These are phyloP conservation scores for Rhodocollybia butyracea DNA, from an alignment of 768 basidiomycete genomes.

Conservation along the genomic window DNA sequence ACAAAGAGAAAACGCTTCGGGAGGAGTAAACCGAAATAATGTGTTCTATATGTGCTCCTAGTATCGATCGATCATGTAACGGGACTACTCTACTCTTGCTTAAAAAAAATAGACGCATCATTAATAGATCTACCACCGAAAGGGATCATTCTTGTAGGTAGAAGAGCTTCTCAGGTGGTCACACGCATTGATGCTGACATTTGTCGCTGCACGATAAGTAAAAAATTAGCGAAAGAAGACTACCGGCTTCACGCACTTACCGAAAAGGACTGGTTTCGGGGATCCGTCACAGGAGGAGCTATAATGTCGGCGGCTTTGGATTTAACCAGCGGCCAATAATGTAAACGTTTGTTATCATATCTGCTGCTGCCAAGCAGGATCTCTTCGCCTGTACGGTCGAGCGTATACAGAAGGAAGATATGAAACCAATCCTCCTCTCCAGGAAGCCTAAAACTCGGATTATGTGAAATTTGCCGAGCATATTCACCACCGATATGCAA, in stretches of 20 bases:
- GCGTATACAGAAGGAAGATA: not conserved
- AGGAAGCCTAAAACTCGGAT: not conserved
- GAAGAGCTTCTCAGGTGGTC: no score
- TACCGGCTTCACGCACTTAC: no score
- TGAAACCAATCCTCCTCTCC: not conserved
- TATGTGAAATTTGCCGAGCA: not conserved
- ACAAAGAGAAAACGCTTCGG: not conserved
- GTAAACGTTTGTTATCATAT: not conserved
- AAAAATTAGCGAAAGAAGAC: no score
- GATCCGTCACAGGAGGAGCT: not conserved
- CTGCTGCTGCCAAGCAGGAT: not conserved
- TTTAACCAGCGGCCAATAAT: not conserved
- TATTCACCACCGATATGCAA: not conserved
- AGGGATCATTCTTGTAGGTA: no score
- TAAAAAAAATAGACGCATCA: no score
- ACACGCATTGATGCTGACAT: no score
- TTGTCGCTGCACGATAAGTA: no score
- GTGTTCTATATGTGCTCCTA: no score
- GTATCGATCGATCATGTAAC: no score
- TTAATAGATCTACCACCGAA: no score
- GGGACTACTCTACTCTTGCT: no score
- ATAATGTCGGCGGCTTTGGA: not conserved
- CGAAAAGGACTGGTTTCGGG: constrained; percentile 1
- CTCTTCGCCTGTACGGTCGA: constrained; percentile 1
- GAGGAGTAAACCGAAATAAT: no score